Evolutionary conservation across 768 basidiomycete species (phyloP), one percentile per base, ranked within the genome.

Genomic region (Amanita molliuscula): DNA sequence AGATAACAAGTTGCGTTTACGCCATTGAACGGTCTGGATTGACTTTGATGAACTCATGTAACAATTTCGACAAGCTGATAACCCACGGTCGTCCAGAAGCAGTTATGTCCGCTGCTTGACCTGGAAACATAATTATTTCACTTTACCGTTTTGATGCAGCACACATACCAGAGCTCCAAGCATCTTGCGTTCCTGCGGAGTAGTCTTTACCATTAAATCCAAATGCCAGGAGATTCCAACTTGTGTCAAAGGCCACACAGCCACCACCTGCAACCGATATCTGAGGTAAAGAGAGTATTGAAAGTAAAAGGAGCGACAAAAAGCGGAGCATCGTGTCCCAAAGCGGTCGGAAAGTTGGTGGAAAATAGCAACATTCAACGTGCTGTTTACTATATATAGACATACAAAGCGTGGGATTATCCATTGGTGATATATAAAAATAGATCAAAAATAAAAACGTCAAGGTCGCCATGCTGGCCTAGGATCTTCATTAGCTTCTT

Each of bases 181-280:
- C 71, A 57, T 75, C 72, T 58, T 82, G 78, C 3, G 78, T 68
- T 10, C 91, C 88, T 44, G 87, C 81, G 56, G 78, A 81, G 70
- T 85, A 93, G 65, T 96, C 93, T 59, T 87, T 84, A 52, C 81
- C 83, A 50, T 82, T 78, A 53, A 89, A 77, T 48, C 87, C 88
- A 62, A 97, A 89, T 18, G 84, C 88, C 47, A 89, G 79, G 47
- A 97, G 75, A 64, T 94, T 90, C 81, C 84, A 92, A 57, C 66
- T 69, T 37, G 72, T 59, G 60, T 95, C 92, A 61, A 94, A 93
- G 18, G 83, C 76, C 34, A 91, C 71, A 61, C 92, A 95, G 26
- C 44, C 50, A 26, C 50, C 46, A 34, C 38, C 40, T 25, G 50
- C 50, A 15, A 25, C 11, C 70, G 40, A 50, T 56, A 40, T 18